Conservation (phyloP, 495 filamentous ascomycete species). For the Tuber borchii region DNA sequence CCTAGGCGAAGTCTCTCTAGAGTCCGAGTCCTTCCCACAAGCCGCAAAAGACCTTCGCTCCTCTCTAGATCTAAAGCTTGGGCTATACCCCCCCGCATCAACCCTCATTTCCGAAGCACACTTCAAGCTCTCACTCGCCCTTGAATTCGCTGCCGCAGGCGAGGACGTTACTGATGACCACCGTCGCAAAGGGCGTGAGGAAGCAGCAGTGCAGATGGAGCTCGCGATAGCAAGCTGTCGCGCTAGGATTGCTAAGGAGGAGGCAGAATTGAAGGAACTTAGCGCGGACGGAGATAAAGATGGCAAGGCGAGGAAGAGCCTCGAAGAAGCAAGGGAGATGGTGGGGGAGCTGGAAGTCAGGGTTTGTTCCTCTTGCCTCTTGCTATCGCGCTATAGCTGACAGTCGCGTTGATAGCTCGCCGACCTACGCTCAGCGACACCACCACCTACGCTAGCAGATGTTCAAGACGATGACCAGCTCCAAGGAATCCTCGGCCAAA, state of each 20-base stretch:
- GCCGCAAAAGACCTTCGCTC: conserved; percentile 74
- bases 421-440: conserved; percentile 60
- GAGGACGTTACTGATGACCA: conserved; percentile 51
- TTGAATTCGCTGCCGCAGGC: conserved; percentile 65
- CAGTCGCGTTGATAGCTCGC: conserved; percentile 50
- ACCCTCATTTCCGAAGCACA: conserved; percentile 85
- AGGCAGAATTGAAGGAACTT: conserved; percentile 54
- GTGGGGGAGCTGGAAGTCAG: conserved; percentile 46
- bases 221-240: conserved; percentile 72
- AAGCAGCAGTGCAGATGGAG: conserved; percentile 72
- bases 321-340: conserved; percentile 79
- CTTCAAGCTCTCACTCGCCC: conserved; percentile 88
- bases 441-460: conserved; percentile 50
- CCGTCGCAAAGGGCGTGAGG: conserved; percentile 59
- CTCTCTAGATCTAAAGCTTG: conserved; percentile 65
- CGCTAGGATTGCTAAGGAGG: conserved; percentile 66
- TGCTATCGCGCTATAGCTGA: background rate
- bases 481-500: conserved; percentile 64
- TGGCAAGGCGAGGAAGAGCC: conserved; percentile 52
- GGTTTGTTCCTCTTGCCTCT: conserved; percentile 33
- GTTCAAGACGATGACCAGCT: conserved; percentile 45
- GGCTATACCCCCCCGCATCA: conserved; percentile 70
- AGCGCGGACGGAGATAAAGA: conserved; percentile 51
- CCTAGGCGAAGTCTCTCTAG: conserved; percentile 68
- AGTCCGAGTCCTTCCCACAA: conserved; percentile 75